Base-by-base conservation (phyloP, 73 alveolate genomes). In the Paramecium octaurelia region DNA sequence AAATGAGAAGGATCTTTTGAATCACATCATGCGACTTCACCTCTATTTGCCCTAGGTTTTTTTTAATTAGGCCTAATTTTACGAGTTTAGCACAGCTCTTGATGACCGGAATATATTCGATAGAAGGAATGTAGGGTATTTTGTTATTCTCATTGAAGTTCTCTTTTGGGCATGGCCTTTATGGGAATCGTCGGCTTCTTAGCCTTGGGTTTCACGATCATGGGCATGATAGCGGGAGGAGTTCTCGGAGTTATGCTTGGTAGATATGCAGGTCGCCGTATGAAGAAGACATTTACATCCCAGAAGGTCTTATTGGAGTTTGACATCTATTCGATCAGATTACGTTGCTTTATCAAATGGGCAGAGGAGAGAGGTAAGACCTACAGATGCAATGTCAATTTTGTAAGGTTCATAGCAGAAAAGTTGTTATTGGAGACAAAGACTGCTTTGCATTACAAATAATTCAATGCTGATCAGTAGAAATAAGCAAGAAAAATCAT, bases 151-250 rank as follows among this genome's bases (percentile, higher is more conserved):
- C 8, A 64, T 27, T 23, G 27, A 48, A 80, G 91, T 80, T 40
- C 91, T 46, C 18, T 80, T 14, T 20, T 80, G 29, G 91, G 91
- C n/a, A 44, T 42, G 70, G 73, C 91, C 18, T 42, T 80, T 23
- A 43, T 80, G 70, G 91, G 91, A 2, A 27, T 80, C 5, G 43
- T 80, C 3, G 91, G 91, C 0, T 80, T 80, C 73, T 29, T 80
- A 24, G 91, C 91, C 20, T 46, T 80, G 10, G 91, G 91, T 24
- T 80, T 80, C 44, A 80, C 91, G 1, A 46, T 80, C 0, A 80
- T 80, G 46, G 91, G 91, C 4, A 31, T 80, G 43, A 42, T 80
- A 11, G 91, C 91, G 2, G 91, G 91, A 43, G 91, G 91, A 42
- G 91, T 46, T 11, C 48, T 80, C 1, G 91, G 91, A 34, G 43